These are phyloP conservation scores for Pinus tabuliformis DNA, from an alignment of 75 land plant genomes.

Conservation along the genomic window DNA sequence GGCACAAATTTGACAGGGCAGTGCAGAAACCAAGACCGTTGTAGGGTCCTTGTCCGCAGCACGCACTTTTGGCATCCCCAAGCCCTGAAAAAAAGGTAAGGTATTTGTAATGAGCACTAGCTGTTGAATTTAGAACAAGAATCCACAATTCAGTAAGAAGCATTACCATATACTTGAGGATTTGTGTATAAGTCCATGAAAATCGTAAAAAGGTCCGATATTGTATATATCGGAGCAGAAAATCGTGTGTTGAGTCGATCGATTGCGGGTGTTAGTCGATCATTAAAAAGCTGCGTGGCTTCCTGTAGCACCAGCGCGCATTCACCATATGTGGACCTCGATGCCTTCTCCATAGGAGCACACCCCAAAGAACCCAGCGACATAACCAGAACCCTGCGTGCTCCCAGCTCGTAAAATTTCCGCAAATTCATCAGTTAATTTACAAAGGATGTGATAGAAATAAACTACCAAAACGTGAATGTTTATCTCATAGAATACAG, in stretches of 20 bases:
- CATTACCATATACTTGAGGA: neutral
- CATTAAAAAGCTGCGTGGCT: slow-evolving; percentile 19
- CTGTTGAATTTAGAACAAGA: neutral
- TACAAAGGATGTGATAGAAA: no score
- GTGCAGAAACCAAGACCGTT: slow-evolving; percentile 62
- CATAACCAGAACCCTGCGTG: slow-evolving; percentile 47
- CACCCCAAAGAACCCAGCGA: slow-evolving; percentile 76
- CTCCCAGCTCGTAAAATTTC: slow-evolving; percentile 57
- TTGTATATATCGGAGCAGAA: slow-evolving; percentile 15
- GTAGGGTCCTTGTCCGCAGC: slow-evolving; percentile 48
- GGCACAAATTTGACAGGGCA: slow-evolving; percentile 41
- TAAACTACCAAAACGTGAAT: no score
- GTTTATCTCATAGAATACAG: neutral
- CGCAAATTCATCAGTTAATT: slow-evolving; percentile 1
- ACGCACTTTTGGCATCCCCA: slow-evolving; percentile 23
- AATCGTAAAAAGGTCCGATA: slow-evolving; percentile 12
- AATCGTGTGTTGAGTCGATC: slow-evolving; percentile 14
- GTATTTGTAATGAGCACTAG: neutral
- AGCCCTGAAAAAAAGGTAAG: slow-evolving; percentile 16
- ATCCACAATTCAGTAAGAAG: neutral
- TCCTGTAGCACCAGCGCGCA: slow-evolving; percentile 21
- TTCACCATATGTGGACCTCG: slow-evolving; percentile 15
- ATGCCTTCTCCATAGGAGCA: slow-evolving; percentile 59
- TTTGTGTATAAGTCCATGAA: neutral
- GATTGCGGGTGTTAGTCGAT: slow-evolving; percentile 4